Percentiles rank a stretch among this genome's conserved stretches.
These are phyloP conservation scores for Fusarium mangiferae DNA, from an alignment of 2,329 filamentous ascomycete genomes.

Conservation along the genomic window DNA sequence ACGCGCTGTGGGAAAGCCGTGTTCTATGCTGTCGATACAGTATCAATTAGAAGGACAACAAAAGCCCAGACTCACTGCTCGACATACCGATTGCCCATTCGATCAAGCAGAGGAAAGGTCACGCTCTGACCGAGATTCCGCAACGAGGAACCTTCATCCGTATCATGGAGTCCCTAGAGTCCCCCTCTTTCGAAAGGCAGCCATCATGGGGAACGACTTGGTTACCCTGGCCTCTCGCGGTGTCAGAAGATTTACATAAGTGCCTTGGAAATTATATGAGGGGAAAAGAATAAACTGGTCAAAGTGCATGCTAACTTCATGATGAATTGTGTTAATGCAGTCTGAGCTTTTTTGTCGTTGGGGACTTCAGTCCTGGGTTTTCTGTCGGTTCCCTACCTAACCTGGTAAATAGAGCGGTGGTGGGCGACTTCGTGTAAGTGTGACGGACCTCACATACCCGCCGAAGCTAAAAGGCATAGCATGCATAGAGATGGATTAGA, in stretches of 20 bases:
- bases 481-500: slow-evolving; percentile 41
- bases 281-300: neutral
- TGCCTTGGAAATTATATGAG: neutral
- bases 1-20: slow-evolving; percentile 11
- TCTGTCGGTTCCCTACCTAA: neutral
- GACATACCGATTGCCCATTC: neutral
- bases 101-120: slow-evolving; percentile 13
- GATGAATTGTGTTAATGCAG: neutral
- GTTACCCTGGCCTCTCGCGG: neutral
- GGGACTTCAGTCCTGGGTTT: neutral
- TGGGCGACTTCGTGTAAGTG: slow-evolving; percentile 23
- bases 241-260: neutral
- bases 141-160: slow-evolving; percentile 3
- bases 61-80: neutral
- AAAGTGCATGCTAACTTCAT: neutral
- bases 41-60: neutral
- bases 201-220: slow-evolving; percentile 10
- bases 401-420: slow-evolving; percentile 15
- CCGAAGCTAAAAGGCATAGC: slow-evolving; percentile 43
- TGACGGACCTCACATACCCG: slow-evolving; percentile 45
- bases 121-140: slow-evolving; percentile 2
- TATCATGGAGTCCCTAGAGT: neutral
- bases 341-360: neutral
- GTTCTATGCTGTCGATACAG: neutral
- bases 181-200: slow-evolving; percentile 6